These are phyloP conservation scores for Populus pruinosa DNA, from an alignment of 345 rosid species.

Conservation along the genomic window DNA sequence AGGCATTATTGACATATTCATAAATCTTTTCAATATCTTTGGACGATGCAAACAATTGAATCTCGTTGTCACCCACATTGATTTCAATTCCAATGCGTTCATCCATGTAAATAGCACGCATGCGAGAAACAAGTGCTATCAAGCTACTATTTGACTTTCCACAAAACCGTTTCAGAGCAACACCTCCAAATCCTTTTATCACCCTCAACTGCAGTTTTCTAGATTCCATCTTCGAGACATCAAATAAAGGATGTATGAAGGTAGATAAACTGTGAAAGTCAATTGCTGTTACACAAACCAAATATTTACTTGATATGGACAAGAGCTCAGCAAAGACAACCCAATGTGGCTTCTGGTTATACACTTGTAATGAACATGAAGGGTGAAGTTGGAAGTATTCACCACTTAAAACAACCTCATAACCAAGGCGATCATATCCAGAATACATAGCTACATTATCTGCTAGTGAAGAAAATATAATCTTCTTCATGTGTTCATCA, in stretches of 20 bases:
- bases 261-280: conserved; percentile 59
- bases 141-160: conserved; percentile 59
- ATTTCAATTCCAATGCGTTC: conserved; percentile 60
- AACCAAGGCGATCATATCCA: conserved; percentile 82
- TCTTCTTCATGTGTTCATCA: conserved; percentile 51
- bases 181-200: conserved; percentile 58
- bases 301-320: conserved; percentile 49
- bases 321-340: conserved; percentile 85
- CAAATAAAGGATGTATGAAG: conserved; percentile 68
- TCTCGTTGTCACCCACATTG: conserved; percentile 56
- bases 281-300: conserved; percentile 83
- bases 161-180: conserved; percentile 62
- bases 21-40: conserved; percentile 50
- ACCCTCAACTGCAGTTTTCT: conserved; percentile 51
- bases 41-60: conserved; percentile 55
- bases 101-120: conserved; percentile 51
- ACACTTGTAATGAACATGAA: conserved; percentile 73
- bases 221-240: conserved; percentile 45
- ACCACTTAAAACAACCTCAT: conserved; percentile 74
- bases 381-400: conserved; percentile 80
- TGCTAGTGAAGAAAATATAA: conserved; percentile 66
- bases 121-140: conserved; percentile 49
- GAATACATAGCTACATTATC: conserved; percentile 87
- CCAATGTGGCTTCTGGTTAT: conserved; percentile 78
- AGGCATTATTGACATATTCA: conserved; percentile 43